Evolutionary conservation across 1,284 basidiomycete genomes (phyloP), one percentile per base, ranked within the genome.

Genomic region (Omphalotus olearius): DNA sequence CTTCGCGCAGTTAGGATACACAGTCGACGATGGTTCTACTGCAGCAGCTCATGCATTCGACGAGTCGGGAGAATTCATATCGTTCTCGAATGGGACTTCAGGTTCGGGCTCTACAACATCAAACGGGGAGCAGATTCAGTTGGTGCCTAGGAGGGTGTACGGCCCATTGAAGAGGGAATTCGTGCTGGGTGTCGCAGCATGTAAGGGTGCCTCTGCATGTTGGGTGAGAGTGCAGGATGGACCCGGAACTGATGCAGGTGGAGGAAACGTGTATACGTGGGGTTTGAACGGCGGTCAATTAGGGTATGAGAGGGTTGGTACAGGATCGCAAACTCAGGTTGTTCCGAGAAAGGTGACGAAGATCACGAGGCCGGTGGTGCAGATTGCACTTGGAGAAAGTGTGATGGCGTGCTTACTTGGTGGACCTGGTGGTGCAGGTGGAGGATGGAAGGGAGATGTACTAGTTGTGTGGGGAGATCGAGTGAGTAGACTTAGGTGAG

Each of bases 281-380:
- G 97, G 96, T 0, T 93, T 90, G 20, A 98, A 98, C 67, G 80
- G 79, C 30, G 97, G 97, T 0, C 97, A 99, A 66, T 76, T 99
- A 3, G 95, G 95, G 26, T 83, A 50, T 30, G 72, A 55, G 33
- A 45, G 54, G 35, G 48, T 45, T 9, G 47, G 36, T 4, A 52
- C 28, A 33, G 54, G 54, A 11, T 18, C 26, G 16, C 40, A 44
- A 42, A 26, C 50, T 14, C 54, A 55, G 30, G 33, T 54, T 0
- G 63, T 81, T 2, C 96, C 96, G 0, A 78, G 94, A 37, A 85
- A 88, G 55, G 94, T 94, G 4, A 88, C 94, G 0, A 86, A 85
- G 56, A 74, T 96, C 30, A 76, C 78, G 1, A 78, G 84, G 54
- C 78, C 84, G 0, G 84, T 96, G 6, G 66, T 83, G 14, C 79